Evolutionary conservation across 345 rosid species (phyloP), one percentile per base, ranked within the genome.

Genomic region (Barbarea vulgaris): DNA sequence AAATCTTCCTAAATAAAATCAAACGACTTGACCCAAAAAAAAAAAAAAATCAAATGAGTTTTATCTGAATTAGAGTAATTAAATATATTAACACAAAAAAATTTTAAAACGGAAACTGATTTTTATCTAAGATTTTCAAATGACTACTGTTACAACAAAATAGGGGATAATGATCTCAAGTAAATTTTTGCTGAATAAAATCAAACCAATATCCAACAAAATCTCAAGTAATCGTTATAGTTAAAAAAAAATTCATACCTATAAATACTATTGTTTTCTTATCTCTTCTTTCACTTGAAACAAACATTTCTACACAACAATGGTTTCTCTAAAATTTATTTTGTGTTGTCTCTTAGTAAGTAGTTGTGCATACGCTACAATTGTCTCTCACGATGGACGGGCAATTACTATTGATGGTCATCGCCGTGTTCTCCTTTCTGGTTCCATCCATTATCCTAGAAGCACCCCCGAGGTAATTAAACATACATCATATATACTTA

Each of bases 401-500:
- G 85, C 91, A 28, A 60, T 87, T 33, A 79, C 86, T 67, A 83
- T 87, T 47, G 77, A 85, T 80, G 88, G 91, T 2, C 50, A 82
- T 50, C 77, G 85, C 2, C 83, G 78, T 10, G 22, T 84, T 33
- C 79, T 87, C 0, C 64, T 83, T 2, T 74, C 88, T 0, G 88
- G 88, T 17, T 60, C 88, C 7, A 83, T 87, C 13, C 91, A 83
- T 30, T 87, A 84, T 10, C 85, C 88, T 1, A 74, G 88, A 22
- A 86, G 89, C 47, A 84, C 89, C 6, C 74, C 81, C 7, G 81
- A 84, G 80, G 89, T 70, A 27, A 5, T 4, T 30, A 42, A 56
- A 41, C 5, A 17, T 56, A 44, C 7, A n/a, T 44, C 1, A 8
- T 11, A 37, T 12, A 58, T 11, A 21, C 2, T 30, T 55, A 41